Evolutionary conservation across 1,139 yeast genomes (phyloP).

Genomic region (Candida sp.): DNA sequence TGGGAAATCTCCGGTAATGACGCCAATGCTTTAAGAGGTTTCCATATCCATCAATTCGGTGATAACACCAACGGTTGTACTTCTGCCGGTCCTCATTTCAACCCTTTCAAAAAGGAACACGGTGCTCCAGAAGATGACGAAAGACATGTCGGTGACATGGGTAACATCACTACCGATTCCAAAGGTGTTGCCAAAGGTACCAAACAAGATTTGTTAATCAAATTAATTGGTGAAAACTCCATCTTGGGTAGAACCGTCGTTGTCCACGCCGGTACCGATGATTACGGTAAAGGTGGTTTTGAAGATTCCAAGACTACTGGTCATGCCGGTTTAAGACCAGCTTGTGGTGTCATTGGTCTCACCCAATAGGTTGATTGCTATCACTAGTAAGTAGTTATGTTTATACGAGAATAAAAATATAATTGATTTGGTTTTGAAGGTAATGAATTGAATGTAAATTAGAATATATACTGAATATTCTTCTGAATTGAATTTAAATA

Average conservation of each 20-base stretch:
- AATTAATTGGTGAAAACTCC: slow-evolving; percentile 81
- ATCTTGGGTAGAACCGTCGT: slow-evolving; percentile 95
- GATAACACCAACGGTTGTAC: slow-evolving; percentile 99
- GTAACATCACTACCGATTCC: slow-evolving; percentile 86
- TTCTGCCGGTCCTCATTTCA: slow-evolving; percentile 98
- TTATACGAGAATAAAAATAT: background rate
- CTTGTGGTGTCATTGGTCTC: slow-evolving; percentile 98
- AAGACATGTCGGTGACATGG: slow-evolving; percentile 98
- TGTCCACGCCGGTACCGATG: slow-evolving; percentile 93
- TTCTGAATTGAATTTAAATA: too few species aligned
- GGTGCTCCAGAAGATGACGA: slow-evolving; percentile 90
- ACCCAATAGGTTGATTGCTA: slow-evolving; percentile 27
- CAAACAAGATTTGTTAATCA: slow-evolving; percentile 71
- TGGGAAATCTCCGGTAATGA: slow-evolving; percentile 90
- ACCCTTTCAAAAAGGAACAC: slow-evolving; percentile 87
- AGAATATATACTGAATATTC: too few species aligned
- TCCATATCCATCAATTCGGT: slow-evolving; percentile 98
- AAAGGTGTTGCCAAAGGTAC: slow-evolving; percentile 88
- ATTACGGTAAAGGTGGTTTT: slow-evolving; percentile 94
- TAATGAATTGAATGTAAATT: too few species aligned
- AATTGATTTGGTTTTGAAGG: background rate
- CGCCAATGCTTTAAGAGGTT: slow-evolving; percentile 87
- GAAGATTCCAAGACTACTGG: slow-evolving; percentile 96
- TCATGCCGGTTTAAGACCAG: slow-evolving; percentile 98
- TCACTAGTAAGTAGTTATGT: background rate